Percentiles rank a stretch among this genome's conserved stretches.
These are phyloP conservation scores for Chloranthus sessilifolius DNA, from an alignment of 164 flowering plant genomes.

Conservation along the genomic window DNA sequence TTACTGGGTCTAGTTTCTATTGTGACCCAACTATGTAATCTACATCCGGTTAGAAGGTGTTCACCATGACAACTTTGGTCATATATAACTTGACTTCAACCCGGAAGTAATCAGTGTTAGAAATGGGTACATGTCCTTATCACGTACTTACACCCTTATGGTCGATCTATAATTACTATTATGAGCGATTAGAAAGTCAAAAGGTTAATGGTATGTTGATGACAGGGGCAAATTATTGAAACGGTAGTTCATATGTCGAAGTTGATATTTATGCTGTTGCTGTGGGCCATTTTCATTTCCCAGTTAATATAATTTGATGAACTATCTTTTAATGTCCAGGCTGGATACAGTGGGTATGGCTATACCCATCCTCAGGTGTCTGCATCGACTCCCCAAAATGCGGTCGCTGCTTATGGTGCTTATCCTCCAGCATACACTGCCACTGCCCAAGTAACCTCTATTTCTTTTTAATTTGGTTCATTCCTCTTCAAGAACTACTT, in stretches of 20 bases:
- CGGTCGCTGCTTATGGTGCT: conserved; percentile 56
- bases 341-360: conserved; percentile 49
- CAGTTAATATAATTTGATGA: too few relatives aligned
- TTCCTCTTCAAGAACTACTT: too few relatives aligned
- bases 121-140: neutral
- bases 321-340: conserved; percentile 29
- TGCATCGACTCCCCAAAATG: conserved; percentile 50
- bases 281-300: too few relatives aligned
- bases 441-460: conserved; percentile 85
- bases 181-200: too few relatives aligned
- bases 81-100: too few relatives aligned
- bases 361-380: conserved; percentile 59
- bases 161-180: too few relatives aligned
- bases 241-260: neutral
- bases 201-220: neutral
- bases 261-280: neutral
- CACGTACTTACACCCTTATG: too few relatives aligned
- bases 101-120: neutral
- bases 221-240: neutral
- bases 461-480: too few relatives aligned
- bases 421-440: conserved; percentile 68
- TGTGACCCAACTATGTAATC: neutral
- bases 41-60: too few relatives aligned
- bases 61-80: too few relatives aligned
- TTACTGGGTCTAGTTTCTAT: neutral